Conservation (phyloP, 495 filamentous ascomycete species). For the Tuber magnatum region DNA sequence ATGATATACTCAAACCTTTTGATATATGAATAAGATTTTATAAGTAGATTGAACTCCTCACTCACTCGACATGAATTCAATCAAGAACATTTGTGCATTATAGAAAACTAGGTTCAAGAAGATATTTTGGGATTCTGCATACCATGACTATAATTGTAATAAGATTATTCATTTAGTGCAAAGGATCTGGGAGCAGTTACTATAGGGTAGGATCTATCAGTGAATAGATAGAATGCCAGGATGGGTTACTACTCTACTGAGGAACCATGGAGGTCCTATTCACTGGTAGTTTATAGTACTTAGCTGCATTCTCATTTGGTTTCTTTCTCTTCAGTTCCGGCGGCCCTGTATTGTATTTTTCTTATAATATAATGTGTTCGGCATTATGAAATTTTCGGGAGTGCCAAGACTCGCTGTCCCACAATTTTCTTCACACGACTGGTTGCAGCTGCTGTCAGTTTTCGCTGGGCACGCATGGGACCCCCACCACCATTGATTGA, state of each 20-base stretch:
- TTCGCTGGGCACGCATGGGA: not conserved
- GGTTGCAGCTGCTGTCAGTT: not conserved
- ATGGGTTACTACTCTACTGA: too few relatives aligned
- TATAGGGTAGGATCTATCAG: constrained; percentile 9
- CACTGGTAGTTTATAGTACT: too few relatives aligned
- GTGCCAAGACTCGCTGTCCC: not conserved
- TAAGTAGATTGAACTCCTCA: not conserved
- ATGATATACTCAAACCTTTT: not conserved
- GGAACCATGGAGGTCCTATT: too few relatives aligned
- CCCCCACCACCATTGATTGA: not conserved
- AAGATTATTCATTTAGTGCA: constrained; percentile 8
- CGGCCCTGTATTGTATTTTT: not conserved
- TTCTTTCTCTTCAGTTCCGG: too few relatives aligned
- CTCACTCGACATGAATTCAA: constrained; percentile 9
- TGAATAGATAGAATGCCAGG: constrained; percentile 18
- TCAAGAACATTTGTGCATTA: constrained; percentile 8
- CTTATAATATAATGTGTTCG: not conserved
- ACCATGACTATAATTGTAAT: not conserved
- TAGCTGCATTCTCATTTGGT: too few relatives aligned
- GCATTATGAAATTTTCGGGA: not conserved
- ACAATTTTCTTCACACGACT: not conserved
- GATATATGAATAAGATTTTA: not conserved
- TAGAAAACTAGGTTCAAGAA: constrained; percentile 3
- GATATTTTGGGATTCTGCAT: not conserved
- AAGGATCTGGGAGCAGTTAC: constrained; percentile 8